Base-by-base conservation (phyloP, 495 filamentous ascomycete genomes). In the Aspergillus incahuasiensis region DNA sequence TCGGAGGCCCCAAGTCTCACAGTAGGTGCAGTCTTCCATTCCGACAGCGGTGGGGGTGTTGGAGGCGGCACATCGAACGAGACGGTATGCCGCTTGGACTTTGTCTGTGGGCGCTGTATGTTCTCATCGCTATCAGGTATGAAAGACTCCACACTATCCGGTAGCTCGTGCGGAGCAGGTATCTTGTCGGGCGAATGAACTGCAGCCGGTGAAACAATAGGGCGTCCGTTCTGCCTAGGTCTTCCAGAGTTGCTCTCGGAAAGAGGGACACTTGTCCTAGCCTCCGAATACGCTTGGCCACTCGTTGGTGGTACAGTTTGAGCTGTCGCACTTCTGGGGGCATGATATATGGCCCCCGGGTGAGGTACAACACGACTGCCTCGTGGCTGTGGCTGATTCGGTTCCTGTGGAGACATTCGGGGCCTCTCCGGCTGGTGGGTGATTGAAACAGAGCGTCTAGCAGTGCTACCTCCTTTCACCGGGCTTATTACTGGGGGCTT, bases 61-160 rank as follows among this genome's bases (percentile, higher is more conserved):
- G 74, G 74, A n/a, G 74, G 74, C 35, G 75, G 75, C 15, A 77
- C 66, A 56, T 79, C 62, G 56, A 79, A 79, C 1, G 75, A 79
- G 3, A 79, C 75, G 3, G 71, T 70, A 35, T 71, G 63, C n/a
- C 65, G 60, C 52, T 73, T 76, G 9, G 71, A 62, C 52, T 71
- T 76, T 4, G 64, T 30, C n/a, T 68, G 64, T 9, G 68, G 60
- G 8, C 60, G 57, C 8, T 52, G 48, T 30, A 64, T 63, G 20
- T 57, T 62, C 15, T 65, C 61, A 24, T 53, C 56, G 28, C 62
- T 52, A 46, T 56, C 41, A 5, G 63, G 62, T 21, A 56, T 25
- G 18, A 64, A 49, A 6, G 58, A 52, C 18, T 58, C 51, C 5
- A 58, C 61, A 11, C 56, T 50, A 21, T 54, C 61, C 19, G 65